phyloP scores from a whole-genome alignment of 2,329 filamentous ascomycete species.

The Zymoseptoria brevis region DNA sequence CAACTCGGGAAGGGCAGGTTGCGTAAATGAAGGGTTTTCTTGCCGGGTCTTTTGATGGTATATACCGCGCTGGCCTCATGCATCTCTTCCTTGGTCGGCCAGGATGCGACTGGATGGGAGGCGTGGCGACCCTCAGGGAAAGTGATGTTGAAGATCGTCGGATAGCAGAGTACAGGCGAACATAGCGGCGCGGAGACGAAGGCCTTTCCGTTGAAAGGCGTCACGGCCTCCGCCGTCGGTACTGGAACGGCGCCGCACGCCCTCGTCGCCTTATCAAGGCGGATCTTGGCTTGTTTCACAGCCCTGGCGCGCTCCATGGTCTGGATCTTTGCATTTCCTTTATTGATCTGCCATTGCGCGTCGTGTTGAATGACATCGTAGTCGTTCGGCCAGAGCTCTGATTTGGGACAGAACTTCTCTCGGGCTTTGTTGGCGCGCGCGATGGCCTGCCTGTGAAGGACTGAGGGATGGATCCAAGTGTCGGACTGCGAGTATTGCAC shows the following conservation, averaged over 20 bases:
- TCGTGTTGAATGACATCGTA: background rate
- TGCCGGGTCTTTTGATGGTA: background rate
- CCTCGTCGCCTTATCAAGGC: background rate
- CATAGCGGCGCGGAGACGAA: background rate
- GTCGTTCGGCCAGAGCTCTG: background rate
- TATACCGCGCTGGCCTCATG: background rate
- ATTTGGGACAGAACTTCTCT: background rate
- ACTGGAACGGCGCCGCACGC: no score
- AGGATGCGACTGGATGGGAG: background rate
- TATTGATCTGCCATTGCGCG: background rate
- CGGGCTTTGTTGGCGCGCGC: background rate
- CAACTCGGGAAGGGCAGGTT: background rate
- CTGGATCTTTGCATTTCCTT: background rate
- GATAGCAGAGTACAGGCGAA: background rate
- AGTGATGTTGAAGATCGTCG: background rate
- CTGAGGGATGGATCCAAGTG: background rate
- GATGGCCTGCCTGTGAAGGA: background rate
- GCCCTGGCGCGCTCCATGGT: background rate
- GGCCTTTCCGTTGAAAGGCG: background rate
- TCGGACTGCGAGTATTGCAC: background rate
- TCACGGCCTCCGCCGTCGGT: no score
- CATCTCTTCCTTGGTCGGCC: background rate
- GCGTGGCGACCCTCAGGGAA: background rate
- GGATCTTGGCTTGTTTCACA: background rate
- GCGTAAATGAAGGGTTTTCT: background rate